These are phyloP conservation scores for Protomyces inundatus DNA, from an alignment of 1,139 yeast species.

Conservation along the genomic window DNA sequence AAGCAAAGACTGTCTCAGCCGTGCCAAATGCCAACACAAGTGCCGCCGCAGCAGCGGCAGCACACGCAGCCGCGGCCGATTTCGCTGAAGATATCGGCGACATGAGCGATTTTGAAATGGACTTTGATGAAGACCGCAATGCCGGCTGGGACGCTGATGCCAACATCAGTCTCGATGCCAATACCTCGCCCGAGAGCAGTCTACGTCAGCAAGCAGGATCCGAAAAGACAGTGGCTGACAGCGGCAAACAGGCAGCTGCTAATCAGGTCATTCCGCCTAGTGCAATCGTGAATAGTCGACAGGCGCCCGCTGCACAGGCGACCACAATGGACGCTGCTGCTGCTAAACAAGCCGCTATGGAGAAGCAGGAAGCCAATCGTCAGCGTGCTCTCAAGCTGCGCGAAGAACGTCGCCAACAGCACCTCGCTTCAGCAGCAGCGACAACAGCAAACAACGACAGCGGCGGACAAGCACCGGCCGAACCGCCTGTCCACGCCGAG, in stretches of 20 bases:
- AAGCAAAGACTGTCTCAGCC: too few species aligned
- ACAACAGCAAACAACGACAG: neutral
- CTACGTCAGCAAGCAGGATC: too few species aligned
- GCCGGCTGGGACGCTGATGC: too few species aligned
- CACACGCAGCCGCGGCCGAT: constrained; percentile 1
- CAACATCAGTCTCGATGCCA: too few species aligned
- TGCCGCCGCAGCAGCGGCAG: neutral
- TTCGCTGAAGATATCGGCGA: constrained; percentile 13
- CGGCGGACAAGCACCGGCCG: neutral
- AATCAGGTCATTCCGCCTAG: too few species aligned
- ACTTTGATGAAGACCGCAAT: constrained; percentile 19
- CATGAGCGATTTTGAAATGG: constrained; percentile 13
- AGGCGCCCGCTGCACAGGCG: neutral
- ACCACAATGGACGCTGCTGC: neutral
- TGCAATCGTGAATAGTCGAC: too few species aligned
- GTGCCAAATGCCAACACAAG: neutral
- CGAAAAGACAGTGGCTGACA: too few species aligned
- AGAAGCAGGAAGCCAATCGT: constrained; percentile 18
- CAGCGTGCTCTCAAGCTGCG: constrained; percentile 10
- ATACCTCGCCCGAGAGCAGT: neutral
- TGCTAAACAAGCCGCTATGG: constrained; percentile 6
- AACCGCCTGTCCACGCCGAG: constrained; percentile 3
- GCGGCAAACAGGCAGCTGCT: too few species aligned
- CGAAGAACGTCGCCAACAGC: neutral
- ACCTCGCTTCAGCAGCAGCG: neutral